Evolutionary conservation across 176 grass and related monocot species (phyloP).

Genomic region (Carex parvula): DNA sequence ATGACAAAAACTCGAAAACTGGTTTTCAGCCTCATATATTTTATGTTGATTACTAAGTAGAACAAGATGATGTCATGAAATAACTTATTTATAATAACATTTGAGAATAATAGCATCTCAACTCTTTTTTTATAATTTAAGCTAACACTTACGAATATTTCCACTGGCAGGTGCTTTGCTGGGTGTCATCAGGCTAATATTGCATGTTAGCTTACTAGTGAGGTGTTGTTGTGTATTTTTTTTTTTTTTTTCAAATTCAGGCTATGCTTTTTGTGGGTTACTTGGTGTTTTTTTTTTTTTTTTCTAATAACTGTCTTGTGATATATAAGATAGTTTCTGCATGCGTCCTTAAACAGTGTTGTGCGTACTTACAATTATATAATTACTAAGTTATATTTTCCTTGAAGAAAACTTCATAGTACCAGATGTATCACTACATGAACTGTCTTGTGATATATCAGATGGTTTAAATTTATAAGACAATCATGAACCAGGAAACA

Average conservation of each 20-base stretch:
- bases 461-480: too few species aligned
- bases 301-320: background rate
- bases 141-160: background rate
- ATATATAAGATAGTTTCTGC: background rate
- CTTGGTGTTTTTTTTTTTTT: background rate
- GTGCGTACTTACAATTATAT: background rate
- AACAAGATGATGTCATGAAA: background rate
- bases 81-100: too few species aligned
- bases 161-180: background rate
- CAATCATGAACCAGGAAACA: too few species aligned
- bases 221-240: background rate
- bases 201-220: background rate
- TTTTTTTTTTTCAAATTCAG: background rate
- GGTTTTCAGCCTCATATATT: background rate
- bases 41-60: background rate
- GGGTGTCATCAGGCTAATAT: slow-evolving; percentile 13
- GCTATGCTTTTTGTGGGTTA: background rate
- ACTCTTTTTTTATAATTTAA: background rate
- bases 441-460: too few species aligned
- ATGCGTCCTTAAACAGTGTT: background rate
- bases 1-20: too few species aligned
- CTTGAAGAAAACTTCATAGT: background rate
- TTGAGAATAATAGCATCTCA: background rate
- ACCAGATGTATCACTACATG: too few species aligned
- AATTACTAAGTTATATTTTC: background rate